phyloP scores from a whole-genome alignment of 2,329 filamentous ascomycete species.

The Pseudocercospora eumusae region DNA sequence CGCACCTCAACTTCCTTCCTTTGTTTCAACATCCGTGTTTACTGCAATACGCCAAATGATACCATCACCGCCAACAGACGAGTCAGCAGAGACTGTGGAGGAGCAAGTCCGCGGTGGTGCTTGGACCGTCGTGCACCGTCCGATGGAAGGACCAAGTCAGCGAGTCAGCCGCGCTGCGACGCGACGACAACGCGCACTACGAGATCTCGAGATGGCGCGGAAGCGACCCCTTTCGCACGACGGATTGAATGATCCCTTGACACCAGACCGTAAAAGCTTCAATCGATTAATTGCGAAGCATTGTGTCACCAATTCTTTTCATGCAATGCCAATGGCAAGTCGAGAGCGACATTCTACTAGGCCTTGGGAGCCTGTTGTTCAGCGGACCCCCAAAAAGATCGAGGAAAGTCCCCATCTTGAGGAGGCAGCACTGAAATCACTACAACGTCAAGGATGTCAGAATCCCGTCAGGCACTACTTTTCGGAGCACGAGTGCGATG shows the following conservation, averaged over 20 bases:
- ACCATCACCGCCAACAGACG: neutral
- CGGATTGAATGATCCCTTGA: neutral
- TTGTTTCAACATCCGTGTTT: too few relatives aligned
- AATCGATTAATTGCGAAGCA: neutral
- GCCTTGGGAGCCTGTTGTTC: constrained; percentile 22
- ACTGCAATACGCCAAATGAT: too few relatives aligned
- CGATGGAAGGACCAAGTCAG: neutral
- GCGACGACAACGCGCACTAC: neutral
- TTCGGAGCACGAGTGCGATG: constrained; percentile 17
- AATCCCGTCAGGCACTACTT: constrained; percentile 18
- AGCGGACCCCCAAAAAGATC: constrained; percentile 10
- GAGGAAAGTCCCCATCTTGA: constrained; percentile 15
- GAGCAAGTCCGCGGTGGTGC: neutral
- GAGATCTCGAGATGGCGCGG: neutral
- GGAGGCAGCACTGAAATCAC: constrained; percentile 16
- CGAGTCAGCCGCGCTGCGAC: neutral
- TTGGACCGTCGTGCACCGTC: neutral
- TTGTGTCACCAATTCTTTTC: neutral
- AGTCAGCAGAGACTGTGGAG: neutral
- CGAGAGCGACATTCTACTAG: neutral
- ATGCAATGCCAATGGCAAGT: neutral
- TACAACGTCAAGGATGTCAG: constrained; percentile 21
- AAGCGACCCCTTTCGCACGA: neutral
- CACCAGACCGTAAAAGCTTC: neutral
- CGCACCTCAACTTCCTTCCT: too few relatives aligned